Conservation (phyloP, 495 filamentous ascomycete species). For the Podospora bellae-mahoneyi region DNA sequence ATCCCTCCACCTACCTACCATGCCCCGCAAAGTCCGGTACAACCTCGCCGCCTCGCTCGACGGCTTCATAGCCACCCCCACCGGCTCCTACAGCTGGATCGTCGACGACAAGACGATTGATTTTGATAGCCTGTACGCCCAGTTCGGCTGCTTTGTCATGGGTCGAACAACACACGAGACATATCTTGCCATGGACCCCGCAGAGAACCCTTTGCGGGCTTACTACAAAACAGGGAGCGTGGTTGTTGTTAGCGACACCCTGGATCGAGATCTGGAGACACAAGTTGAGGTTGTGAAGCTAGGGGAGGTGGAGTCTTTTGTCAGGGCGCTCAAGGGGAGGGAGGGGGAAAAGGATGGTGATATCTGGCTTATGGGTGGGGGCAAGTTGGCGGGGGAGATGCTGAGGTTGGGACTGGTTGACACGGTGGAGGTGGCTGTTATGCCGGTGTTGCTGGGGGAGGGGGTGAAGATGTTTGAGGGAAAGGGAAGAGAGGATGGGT, state of each 20-base stretch:
- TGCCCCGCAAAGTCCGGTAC: neutral
- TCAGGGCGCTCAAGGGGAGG: neutral
- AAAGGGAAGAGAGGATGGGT: neutral
- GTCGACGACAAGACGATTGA: slow-evolving; percentile 18
- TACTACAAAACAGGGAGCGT: neutral
- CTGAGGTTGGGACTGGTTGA: slow-evolving; percentile 19
- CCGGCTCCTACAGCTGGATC: slow-evolving; percentile 16
- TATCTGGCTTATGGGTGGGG: slow-evolving; percentile 25
- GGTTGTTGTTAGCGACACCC: neutral
- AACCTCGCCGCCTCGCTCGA: slow-evolving; percentile 19
- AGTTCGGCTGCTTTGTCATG: neutral
- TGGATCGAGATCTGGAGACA: neutral
- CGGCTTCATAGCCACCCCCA: slow-evolving; percentile 18
- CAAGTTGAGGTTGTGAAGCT: neutral
- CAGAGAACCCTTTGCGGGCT: neutral
- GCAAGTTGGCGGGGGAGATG: slow-evolving; percentile 18
- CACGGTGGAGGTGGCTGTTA: slow-evolving; percentile 21
- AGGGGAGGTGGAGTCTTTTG: neutral
- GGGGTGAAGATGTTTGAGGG: slow-evolving; percentile 14
- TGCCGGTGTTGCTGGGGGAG: slow-evolving; percentile 20
- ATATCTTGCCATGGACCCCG: neutral
- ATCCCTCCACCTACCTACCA: neutral
- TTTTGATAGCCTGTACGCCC: neutral
- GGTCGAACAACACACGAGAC: neutral
- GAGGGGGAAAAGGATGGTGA: slow-evolving; percentile 5